A percentile compares a stretch with the other conserved stretches of the same genome.
These are phyloP conservation scores for Akanthomyces lecanii DNA, from an alignment of 2,329 filamentous ascomycete genomes.

Conservation along the genomic window DNA sequence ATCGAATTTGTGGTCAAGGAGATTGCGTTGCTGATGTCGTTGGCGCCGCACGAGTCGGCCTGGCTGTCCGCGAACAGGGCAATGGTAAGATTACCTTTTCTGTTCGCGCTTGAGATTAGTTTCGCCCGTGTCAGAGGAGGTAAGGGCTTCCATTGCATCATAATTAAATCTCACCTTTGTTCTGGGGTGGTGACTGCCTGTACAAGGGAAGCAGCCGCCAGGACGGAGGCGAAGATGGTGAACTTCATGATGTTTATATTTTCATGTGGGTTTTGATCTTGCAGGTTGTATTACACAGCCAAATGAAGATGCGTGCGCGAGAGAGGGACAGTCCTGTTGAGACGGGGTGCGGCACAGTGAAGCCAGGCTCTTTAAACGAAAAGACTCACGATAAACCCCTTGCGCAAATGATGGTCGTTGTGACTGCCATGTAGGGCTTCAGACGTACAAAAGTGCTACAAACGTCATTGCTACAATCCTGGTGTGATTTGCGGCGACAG, in stretches of 20 bases:
- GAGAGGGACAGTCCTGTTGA: background rate
- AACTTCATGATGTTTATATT: background rate
- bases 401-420: background rate
- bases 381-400: no score
- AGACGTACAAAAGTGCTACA: background rate
- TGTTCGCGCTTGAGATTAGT: background rate
- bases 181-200: background rate
- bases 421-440: no score
- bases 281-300: no score
- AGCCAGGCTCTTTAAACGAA: background rate
- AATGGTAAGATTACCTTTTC: constrained; percentile 20
- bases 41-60: constrained; percentile 17
- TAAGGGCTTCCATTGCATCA: background rate
- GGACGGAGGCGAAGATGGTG: no score
- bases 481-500: background rate
- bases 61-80: constrained; percentile 18
- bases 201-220: background rate
- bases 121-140: background rate
- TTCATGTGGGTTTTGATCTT: no score
- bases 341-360: background rate
- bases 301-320: background rate
- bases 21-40: constrained; percentile 19
- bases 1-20: constrained; percentile 18
- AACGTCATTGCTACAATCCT: background rate
- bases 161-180: background rate